A percentile compares a stretch with the other conserved stretches of the same genome.
Conservation (phyloP, 2,329 filamentous ascomycete species). For the Aspergillus terreus region DNA sequence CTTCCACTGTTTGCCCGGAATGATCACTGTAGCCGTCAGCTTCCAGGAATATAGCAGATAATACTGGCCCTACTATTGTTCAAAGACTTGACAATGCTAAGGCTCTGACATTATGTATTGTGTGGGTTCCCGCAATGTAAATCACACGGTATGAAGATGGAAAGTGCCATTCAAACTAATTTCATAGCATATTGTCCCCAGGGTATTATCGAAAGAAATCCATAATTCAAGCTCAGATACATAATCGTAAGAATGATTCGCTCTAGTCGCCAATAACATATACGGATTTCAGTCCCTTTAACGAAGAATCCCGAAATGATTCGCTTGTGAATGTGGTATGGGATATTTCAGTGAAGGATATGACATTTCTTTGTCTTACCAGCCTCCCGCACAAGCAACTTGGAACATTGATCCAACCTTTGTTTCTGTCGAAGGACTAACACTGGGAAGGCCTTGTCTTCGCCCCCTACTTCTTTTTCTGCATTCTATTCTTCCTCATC, state of each 20-base stretch:
- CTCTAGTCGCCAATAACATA: too few relatives aligned
- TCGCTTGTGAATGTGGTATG: slow-evolving; percentile 1
- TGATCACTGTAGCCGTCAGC: slow-evolving; percentile 29
- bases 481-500: background rate
- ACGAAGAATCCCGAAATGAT: background rate
- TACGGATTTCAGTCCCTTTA: background rate
- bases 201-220: too few relatives aligned
- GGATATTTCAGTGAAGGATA: slow-evolving; percentile 2
- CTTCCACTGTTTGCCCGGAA: slow-evolving; percentile 43
- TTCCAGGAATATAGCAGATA: background rate
- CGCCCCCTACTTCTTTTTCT: background rate
- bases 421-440: slow-evolving; percentile 3
- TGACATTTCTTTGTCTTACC: slow-evolving; percentile 6
- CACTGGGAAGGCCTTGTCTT: slow-evolving; percentile 1
- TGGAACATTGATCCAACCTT: slow-evolving; percentile 3
- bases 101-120: slow-evolving; percentile 9
- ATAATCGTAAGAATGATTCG: too few relatives aligned
- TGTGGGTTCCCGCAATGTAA: too few relatives aligned
- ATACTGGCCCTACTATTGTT: slow-evolving; percentile 16
- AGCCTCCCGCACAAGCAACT: slow-evolving; percentile 3
- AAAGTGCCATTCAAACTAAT: too few relatives aligned
- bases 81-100: slow-evolving; percentile 35
- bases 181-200: too few relatives aligned
- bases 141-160: too few relatives aligned
- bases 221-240: too few relatives aligned